Evolutionary conservation across 345 rosid species (phyloP).

Genomic region (Salix udensis): DNA sequence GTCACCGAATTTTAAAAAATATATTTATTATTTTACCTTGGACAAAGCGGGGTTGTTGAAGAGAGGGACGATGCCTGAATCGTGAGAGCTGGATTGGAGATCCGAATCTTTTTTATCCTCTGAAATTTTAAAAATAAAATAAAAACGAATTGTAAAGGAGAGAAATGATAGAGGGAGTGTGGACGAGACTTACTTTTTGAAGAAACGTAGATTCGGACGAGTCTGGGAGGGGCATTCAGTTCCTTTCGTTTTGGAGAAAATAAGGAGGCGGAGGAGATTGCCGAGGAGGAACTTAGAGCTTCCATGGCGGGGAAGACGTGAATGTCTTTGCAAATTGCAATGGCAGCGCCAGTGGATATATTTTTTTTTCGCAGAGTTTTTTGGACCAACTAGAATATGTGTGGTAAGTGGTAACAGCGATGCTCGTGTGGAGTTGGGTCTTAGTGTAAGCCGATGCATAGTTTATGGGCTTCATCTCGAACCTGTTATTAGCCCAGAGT

Average conservation of each 20-base stretch:
- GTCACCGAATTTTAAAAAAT: not conserved
- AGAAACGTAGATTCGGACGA: conserved; percentile 37
- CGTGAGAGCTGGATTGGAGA: conserved; percentile 48
- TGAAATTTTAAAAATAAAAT: conserved; percentile 12
- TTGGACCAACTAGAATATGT: not conserved
- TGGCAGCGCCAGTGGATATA: not conserved
- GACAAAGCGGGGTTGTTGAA: conserved; percentile 54
- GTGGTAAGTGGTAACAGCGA: not conserved
- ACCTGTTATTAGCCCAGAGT: too few species aligned
- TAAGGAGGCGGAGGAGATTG: conserved; percentile 45
- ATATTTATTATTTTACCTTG: conserved; percentile 30
- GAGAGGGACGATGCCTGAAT: conserved; percentile 60
- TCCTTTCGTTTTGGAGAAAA: conserved; percentile 53
- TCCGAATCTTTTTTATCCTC: conserved; percentile 53
- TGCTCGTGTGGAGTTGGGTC: too few species aligned
- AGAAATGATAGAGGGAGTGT: not conserved
- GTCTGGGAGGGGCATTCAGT: conserved; percentile 23
- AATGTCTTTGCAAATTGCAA: not conserved
- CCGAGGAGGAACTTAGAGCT: conserved; percentile 50
- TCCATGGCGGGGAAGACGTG: conserved; percentile 44
- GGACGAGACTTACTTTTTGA: conserved; percentile 48
- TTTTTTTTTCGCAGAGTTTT: not conserved
- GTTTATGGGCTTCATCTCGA: too few species aligned
- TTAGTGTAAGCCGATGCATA: too few species aligned
- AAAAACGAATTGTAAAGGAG: not conserved